A percentile compares a stretch with the other conserved stretches of the same genome.
Conservation (phyloP, 306 rosid genomes). For the Adenanthera pavonina region DNA sequence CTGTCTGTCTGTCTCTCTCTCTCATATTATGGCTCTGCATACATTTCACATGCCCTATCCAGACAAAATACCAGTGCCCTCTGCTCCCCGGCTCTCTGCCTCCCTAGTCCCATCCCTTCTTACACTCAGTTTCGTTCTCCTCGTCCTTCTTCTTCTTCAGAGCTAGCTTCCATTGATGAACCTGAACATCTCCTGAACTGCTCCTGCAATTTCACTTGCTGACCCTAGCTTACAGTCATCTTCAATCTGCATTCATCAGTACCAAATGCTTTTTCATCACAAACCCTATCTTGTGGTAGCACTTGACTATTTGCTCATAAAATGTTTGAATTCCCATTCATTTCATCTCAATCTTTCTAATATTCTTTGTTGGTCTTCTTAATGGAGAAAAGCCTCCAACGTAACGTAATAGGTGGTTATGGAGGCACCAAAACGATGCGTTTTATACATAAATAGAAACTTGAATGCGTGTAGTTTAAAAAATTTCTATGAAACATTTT, state of each 20-base stretch:
- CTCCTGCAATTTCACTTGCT: constrained; percentile 77
- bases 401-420: too few relatives aligned
- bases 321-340: too few relatives aligned
- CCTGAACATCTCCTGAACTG: constrained; percentile 74
- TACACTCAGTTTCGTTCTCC: constrained; percentile 21
- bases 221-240: constrained; percentile 77
- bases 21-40: constrained; percentile 28
- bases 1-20: constrained; percentile 10
- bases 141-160: constrained; percentile 12
- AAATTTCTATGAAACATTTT: too few relatives aligned
- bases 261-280: constrained; percentile 28
- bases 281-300: not conserved
- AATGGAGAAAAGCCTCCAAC: too few relatives aligned
- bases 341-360: too few relatives aligned
- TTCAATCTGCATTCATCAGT: constrained; percentile 68
- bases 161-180: constrained; percentile 57
- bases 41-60: constrained; percentile 43
- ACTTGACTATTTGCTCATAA: too few relatives aligned
- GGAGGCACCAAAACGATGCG: not conserved
- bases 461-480: too few relatives aligned
- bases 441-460: not conserved
- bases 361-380: too few relatives aligned
- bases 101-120: constrained; percentile 27
- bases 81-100: constrained; percentile 52
- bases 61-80: constrained; percentile 46